These are phyloP conservation scores for Exserohilum turcica DNA, from an alignment of 2,329 filamentous ascomycete species.

Conservation along the genomic window DNA sequence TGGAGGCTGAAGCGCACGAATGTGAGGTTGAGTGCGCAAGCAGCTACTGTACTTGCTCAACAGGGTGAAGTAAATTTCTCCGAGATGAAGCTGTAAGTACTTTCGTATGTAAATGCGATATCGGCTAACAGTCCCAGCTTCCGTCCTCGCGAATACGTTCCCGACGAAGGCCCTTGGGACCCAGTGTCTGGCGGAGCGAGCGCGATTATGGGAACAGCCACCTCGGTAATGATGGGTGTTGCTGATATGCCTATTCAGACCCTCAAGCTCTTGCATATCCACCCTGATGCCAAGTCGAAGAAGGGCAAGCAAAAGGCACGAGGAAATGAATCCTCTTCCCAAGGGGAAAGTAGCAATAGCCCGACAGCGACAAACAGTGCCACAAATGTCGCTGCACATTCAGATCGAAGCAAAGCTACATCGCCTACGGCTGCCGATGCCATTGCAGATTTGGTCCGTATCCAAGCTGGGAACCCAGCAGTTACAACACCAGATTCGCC, in stretches of 20 bases:
- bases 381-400: slow-evolving; percentile 19
- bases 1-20: slow-evolving; percentile 49
- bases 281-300: slow-evolving; percentile 43
- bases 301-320: slow-evolving; percentile 35
- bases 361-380: slow-evolving; percentile 17
- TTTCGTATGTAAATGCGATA: neutral
- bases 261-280: slow-evolving; percentile 54
- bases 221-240: slow-evolving; percentile 79
- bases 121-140: slow-evolving; percentile 31
- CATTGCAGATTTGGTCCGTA: slow-evolving; percentile 10
- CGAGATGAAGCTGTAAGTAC: slow-evolving; percentile 47
- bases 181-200: slow-evolving; percentile 62
- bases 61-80: slow-evolving; percentile 44
- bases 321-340: slow-evolving; percentile 14
- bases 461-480: slow-evolving; percentile 15
- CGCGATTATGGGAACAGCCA: slow-evolving; percentile 81
- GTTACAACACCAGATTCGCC: slow-evolving; percentile 20
- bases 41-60: slow-evolving; percentile 46
- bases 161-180: slow-evolving; percentile 49
- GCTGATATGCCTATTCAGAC: slow-evolving; percentile 70
- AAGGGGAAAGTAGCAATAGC: slow-evolving; percentile 23
- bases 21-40: slow-evolving; percentile 44
- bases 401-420: slow-evolving; percentile 24
- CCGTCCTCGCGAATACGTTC: slow-evolving; percentile 47
- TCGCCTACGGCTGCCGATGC: slow-evolving; percentile 25